A percentile compares a stretch with the other conserved stretches of the same genome.
phyloP scores from a whole-genome alignment of 129 eudicot species.

The Tagetes erecta region DNA sequence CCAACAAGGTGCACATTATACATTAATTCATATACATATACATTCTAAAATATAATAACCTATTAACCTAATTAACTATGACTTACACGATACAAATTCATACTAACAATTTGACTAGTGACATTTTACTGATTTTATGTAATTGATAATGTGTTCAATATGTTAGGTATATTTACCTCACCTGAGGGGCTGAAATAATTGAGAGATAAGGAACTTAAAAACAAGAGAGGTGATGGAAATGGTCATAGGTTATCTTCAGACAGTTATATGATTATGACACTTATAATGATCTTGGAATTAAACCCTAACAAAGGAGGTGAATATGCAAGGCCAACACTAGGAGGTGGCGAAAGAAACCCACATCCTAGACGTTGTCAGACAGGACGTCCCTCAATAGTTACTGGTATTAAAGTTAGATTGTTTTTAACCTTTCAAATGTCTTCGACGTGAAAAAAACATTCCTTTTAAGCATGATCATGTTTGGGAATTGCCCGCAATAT shows the following conservation, averaged over 20 bases:
- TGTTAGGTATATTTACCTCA: conserved; percentile 83
- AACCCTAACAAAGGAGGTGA: conserved; percentile 70
- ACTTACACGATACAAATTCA: too few relatives aligned
- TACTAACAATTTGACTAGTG: too few relatives aligned
- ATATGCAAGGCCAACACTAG: conserved; percentile 61
- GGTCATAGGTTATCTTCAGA: conserved; percentile 63
- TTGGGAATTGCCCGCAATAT: conserved; percentile 23
- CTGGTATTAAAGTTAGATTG: conserved; percentile 36
- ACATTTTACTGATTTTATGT: background rate
- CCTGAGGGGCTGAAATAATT: conserved; percentile 63
- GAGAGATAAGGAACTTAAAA: conserved; percentile 62
- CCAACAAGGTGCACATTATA: conserved; percentile 48
- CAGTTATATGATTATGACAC: conserved; percentile 68
- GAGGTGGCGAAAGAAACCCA: conserved; percentile 57
- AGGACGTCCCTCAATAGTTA: conserved; percentile 60
- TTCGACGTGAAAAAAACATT: too few relatives aligned
- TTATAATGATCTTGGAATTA: conserved; percentile 71
- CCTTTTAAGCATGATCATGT: too few relatives aligned
- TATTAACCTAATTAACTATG: background rate
- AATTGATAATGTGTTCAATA: background rate
- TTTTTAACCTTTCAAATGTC: too few relatives aligned
- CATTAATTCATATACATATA: too few relatives aligned
- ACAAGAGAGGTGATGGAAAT: conserved; percentile 72
- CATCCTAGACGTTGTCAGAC: conserved; percentile 87
- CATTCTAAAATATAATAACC: too few relatives aligned